phyloP scores from a whole-genome alignment of 1,284 basidiomycete species.

The Microbotryum violaceum region DNA sequence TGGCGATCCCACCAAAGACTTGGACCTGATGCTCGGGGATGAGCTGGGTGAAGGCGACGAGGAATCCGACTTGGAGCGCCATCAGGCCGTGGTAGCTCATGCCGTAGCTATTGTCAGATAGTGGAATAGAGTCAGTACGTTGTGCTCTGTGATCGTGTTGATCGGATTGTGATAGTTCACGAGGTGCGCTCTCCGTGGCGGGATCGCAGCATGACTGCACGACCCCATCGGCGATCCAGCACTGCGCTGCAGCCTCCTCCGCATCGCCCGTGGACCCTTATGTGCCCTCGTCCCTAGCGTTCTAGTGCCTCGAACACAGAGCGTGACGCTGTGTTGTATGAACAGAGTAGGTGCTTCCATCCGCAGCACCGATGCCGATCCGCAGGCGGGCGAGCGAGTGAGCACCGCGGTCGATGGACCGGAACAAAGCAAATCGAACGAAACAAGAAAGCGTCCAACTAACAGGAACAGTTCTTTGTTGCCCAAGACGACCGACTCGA shows the following conservation, averaged over 20 bases:
- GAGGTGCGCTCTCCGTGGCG: no score
- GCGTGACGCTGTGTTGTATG: no score
- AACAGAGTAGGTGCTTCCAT: no score
- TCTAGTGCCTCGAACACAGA: no score
- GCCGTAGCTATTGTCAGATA: constrained; percentile 55
- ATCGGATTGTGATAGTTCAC: no score
- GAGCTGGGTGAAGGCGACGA: constrained; percentile 93
- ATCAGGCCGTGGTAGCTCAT: constrained; percentile 86
- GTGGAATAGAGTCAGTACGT: no score
- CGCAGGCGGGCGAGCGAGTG: not conserved
- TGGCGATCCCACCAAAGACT: constrained; percentile 66
- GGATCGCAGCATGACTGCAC: no score
- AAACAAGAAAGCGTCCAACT: constrained; percentile 39
- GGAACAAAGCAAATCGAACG: not conserved
- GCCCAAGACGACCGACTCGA: constrained; percentile 62
- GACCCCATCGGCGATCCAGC: no score
- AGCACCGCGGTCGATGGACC: not conserved
- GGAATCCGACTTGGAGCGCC: constrained; percentile 77
- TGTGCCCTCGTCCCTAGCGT: not conserved
- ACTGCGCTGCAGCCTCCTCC: no score
- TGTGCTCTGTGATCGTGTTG: no score
- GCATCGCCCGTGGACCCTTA: not conserved
- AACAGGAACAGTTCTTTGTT: constrained; percentile 66
- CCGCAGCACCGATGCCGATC: no score
- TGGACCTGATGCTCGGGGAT: constrained; percentile 98